Base-by-base conservation (phyloP, 176 grass and related monocot species). In the Carex parvula region DNA sequence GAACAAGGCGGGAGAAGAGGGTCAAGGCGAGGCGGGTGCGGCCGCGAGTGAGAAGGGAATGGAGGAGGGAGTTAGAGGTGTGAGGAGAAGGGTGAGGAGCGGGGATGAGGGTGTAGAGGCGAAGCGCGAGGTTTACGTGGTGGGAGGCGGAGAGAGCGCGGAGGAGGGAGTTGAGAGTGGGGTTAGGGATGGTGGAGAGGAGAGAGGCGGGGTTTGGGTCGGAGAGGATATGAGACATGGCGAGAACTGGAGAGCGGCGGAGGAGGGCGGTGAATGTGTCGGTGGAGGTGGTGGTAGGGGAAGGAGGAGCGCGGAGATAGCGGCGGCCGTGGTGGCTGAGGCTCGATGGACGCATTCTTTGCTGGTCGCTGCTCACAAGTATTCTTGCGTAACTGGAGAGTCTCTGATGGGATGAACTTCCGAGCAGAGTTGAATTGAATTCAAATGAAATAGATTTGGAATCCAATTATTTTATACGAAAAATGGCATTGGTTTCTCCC, bases 1-100 rank as follows among this genome's bases (percentile, higher is more conserved):
- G 88, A 69, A 97, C 76, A 74, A 97, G 87, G 6, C 79, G 81
- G 52, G 87, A 76, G 42, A 97, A 88, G 55, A 97, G 88, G 57
- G 87, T 86, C 22, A 76, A 70, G 42, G 94, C 90, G 10, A 81
- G 18, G 32, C 87, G 85, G 55, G 65, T 58, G 46, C 90, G 92
- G 61, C 90, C 88, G 12, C 94, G 92, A 20, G 67, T 62, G 76
- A 94, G 87, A 54, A 97, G 89, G 12, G 76, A 89, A 18, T 89
- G 81, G 13, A 97, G 87, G 60, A 97, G 92, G 81, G 94, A 90
- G 85, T 97, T 97, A 88, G 88, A 97, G 54, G 92, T 91, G 60
- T 92, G 90, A 64, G 90, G 32, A 5, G 92, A 92, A 6, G 92
- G 92, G 6, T 72, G 82, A 4, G 88, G 88, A 5, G 54, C 57